Evolutionary conservation across 2,329 filamentous ascomycete genomes (phyloP).

Genomic region (Phyllosticta ampelicida): DNA sequence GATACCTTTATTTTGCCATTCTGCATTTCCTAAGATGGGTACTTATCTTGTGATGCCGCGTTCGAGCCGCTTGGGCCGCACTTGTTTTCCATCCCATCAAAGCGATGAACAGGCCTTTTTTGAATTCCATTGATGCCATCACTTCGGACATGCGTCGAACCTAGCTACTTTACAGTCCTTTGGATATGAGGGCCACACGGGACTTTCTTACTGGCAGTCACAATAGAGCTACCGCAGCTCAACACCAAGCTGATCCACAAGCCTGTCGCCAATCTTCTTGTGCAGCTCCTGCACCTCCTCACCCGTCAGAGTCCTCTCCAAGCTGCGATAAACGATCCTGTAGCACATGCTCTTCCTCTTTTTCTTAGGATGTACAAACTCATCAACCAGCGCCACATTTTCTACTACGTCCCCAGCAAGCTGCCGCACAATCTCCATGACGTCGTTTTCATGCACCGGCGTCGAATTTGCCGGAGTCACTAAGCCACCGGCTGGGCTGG

Average conservation of each 20-base stretch:
- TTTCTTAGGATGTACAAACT: constrained; percentile 81
- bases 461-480: constrained; percentile 25
- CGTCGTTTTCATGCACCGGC: constrained; percentile 80
- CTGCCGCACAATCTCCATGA: constrained; percentile 88
- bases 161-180: no score
- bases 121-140: no score
- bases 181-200: no score
- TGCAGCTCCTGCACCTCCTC: constrained; percentile 70
- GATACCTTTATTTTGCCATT: no score
- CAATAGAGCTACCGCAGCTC: constrained; percentile 51
- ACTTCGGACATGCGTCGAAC: no score
- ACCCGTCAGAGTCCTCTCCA: constrained; percentile 83
- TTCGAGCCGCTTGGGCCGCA: no score
- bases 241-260: constrained; percentile 65
- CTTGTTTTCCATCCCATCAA: no score
- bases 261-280: constrained; percentile 49
- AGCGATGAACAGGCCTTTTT: no score
- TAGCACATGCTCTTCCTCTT: constrained; percentile 80
- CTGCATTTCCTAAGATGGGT: no score
- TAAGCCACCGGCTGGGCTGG: constrained; percentile 22
- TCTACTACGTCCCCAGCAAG: constrained; percentile 77
- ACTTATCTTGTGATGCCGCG: no score
- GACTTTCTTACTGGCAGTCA: no score
- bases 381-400: constrained; percentile 73
- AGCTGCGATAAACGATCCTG: constrained; percentile 82